Conservation (phyloP, 2,329 filamentous ascomycete genomes). For the Monilinia vaccinii-corymbosi region DNA sequence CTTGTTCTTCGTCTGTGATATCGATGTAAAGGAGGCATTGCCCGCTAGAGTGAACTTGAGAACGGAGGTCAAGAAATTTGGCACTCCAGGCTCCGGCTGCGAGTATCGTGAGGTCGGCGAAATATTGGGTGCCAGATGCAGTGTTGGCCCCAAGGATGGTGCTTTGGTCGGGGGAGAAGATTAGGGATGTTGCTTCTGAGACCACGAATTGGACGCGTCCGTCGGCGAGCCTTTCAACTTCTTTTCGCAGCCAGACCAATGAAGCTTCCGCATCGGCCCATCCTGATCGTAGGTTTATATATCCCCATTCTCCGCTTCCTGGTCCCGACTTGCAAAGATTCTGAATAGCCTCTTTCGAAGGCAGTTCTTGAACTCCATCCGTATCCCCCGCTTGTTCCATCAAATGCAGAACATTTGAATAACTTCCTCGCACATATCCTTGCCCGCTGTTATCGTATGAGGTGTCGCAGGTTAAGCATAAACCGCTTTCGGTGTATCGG, state of each 20-base stretch:
- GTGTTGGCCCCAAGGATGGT: conserved; percentile 50
- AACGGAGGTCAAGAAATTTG: conserved; percentile 65
- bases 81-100: conserved; percentile 85
- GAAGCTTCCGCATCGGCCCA: conserved; percentile 71
- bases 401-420: conserved; percentile 45
- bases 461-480: conserved; percentile 53
- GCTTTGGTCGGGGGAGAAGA: conserved; percentile 20
- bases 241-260: conserved; percentile 50
- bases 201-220: conserved; percentile 42
- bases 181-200: conserved; percentile 30
- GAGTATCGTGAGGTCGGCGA: conserved; percentile 65
- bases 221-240: conserved; percentile 20
- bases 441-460: conserved; percentile 28
- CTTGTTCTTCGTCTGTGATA: conserved; percentile 64
- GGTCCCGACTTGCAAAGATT: conserved; percentile 39
- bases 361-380: conserved; percentile 32
- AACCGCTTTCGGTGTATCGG: conserved; percentile 61
- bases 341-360: conserved; percentile 37
- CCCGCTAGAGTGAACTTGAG: conserved; percentile 69
- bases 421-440: conserved; percentile 49
- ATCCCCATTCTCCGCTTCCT: conserved; percentile 54
- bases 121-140: conserved; percentile 38
- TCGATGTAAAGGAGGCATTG: conserved; percentile 72
- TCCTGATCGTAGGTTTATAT: conserved; percentile 64
- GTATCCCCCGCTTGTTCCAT: conserved; percentile 28